Conservation (phyloP, 768 basidiomycete species). For the Lentinula detonsa region DNA sequence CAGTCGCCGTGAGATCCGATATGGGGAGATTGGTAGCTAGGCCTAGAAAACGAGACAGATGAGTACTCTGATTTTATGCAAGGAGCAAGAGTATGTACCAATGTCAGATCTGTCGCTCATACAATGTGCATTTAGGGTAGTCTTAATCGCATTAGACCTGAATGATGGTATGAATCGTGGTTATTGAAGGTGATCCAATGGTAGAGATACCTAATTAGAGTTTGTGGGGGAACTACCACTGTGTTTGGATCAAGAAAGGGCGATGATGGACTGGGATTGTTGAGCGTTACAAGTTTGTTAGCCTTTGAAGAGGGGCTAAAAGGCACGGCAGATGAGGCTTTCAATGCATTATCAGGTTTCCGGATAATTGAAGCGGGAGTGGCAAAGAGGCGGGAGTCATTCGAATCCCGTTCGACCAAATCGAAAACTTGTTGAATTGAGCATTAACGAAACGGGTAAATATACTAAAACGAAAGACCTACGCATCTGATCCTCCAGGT, state of each 20-base stretch:
- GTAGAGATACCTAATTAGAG: not conserved
- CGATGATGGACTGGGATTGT: not conserved
- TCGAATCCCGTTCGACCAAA: not conserved
- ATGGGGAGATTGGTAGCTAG: not conserved
- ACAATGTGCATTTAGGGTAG: not conserved
- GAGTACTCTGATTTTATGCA: not conserved
- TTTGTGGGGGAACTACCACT: not conserved
- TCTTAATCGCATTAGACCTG: not conserved
- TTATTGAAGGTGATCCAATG: not conserved
- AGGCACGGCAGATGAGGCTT: not conserved
- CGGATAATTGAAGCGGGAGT: not conserved
- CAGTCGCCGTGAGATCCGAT: not conserved
- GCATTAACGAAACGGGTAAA: not conserved
- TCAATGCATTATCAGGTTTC: not conserved
- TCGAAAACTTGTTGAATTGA: not conserved
- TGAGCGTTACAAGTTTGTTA: not conserved
- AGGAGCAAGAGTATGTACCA: not conserved
- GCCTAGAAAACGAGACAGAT: not conserved
- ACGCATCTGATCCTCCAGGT: not conserved
- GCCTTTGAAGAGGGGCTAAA: not conserved
- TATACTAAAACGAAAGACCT: not conserved
- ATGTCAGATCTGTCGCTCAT: not conserved
- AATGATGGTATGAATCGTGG: not conserved
- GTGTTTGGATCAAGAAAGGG: not conserved
- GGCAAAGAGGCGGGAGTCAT: not conserved